Percentiles rank a stretch among this genome's conserved stretches.
Conservation (phyloP, 2,329 filamentous ascomycete genomes). For the Colletotrichum graminicola region DNA sequence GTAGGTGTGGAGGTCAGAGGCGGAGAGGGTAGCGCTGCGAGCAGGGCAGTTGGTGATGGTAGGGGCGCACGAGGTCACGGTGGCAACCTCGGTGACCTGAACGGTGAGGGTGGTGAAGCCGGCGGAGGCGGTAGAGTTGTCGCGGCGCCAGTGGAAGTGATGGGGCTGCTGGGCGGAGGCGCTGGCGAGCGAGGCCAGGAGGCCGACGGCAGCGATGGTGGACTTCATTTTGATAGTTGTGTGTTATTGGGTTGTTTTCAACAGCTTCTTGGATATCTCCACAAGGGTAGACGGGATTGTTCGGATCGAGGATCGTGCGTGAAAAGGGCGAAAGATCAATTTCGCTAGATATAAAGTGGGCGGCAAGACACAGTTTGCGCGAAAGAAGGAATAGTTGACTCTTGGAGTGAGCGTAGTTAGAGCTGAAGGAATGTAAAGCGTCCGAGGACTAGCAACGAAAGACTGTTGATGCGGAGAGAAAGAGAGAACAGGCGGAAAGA, state of each 20-base stretch:
- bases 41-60: conserved; percentile 69
- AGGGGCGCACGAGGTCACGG: conserved; percentile 69
- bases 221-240: conserved; percentile 61
- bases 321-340: conserved; percentile 43
- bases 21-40: conserved; percentile 52
- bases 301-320: conserved; percentile 31
- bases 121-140: conserved; percentile 42
- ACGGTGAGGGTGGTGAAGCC: conserved; percentile 60
- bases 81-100: conserved; percentile 66
- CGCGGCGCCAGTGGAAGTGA: conserved; percentile 48
- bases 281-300: conserved; percentile 10
- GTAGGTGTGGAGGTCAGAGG: conserved; percentile 50
- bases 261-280: conserved; percentile 20
- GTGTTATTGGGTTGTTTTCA: conserved; percentile 11
- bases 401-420: conserved; percentile 30
- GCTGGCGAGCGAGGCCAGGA: conserved; percentile 57
- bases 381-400: conserved; percentile 38
- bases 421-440: conserved; percentile 43
- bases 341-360: conserved; percentile 35
- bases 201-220: conserved; percentile 56
- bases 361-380: conserved; percentile 44
- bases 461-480: conserved; percentile 38
- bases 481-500: conserved; percentile 15
- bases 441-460: conserved; percentile 43
- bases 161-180: conserved; percentile 57